Evolutionary conservation across 2,329 filamentous ascomycete species (phyloP).

Genomic region (Cytospora chrysosperma): DNA sequence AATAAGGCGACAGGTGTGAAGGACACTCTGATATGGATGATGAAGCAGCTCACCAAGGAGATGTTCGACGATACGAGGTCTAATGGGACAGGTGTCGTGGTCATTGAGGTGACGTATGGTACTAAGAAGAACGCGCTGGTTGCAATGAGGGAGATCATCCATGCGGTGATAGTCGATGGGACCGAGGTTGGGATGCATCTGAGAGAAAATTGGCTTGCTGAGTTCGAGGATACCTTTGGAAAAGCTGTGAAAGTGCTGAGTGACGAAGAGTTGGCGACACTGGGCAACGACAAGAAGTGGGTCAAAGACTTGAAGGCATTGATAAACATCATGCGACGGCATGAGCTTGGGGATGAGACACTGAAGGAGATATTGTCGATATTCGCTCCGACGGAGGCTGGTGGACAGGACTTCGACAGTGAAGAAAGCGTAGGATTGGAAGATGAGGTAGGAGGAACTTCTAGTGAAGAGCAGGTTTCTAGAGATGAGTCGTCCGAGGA

Average conservation of each 20-base stretch:
- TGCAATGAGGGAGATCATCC: conserved; percentile 7
- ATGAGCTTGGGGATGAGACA: neutral
- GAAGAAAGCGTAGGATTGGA: neutral
- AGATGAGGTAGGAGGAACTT: neutral
- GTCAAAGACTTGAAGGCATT: neutral
- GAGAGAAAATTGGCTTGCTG: neutral
- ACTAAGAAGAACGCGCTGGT: conserved; percentile 12
- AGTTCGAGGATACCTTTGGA: neutral
- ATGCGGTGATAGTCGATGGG: neutral
- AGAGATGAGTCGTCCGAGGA: neutral
- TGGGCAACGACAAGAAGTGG: conserved; percentile 1
- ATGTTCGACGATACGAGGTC: neutral
- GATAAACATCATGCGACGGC: neutral
- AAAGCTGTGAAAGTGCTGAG: neutral
- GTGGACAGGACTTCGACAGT: neutral
- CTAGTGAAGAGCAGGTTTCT: neutral
- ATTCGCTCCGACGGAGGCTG: neutral
- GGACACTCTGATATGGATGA: conserved; percentile 9
- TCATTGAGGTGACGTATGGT: neutral
- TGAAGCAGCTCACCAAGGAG: conserved; percentile 10
- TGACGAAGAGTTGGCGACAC: neutral
- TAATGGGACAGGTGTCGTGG: neutral
- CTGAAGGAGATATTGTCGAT: neutral
- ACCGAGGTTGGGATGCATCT: conserved; percentile 3
- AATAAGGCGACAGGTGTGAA: conserved; percentile 1